These are phyloP conservation scores for Amylocystis lapponica DNA, from an alignment of 768 basidiomycete genomes.

Conservation along the genomic window DNA sequence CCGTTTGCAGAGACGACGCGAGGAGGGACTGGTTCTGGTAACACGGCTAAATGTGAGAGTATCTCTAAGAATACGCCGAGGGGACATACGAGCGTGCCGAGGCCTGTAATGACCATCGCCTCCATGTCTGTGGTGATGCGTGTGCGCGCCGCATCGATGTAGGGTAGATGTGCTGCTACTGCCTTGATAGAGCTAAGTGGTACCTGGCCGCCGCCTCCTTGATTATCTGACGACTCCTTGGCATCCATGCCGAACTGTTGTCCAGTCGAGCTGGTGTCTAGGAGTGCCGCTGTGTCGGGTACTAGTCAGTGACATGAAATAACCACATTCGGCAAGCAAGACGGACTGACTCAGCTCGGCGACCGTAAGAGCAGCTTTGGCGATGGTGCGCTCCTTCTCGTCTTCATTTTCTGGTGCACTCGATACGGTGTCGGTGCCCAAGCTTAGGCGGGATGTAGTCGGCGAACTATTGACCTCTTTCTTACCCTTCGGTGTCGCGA, in stretches of 20 bases:
- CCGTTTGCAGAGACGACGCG: slow-evolving; percentile 92
- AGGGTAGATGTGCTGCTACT: slow-evolving; percentile 62
- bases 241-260: slow-evolving; percentile 1
- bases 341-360: slow-evolving; percentile 74
- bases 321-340: background rate
- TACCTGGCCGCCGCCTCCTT: slow-evolving; percentile 7
- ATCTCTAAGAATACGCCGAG: background rate
- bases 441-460: slow-evolving; percentile 3
- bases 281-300: slow-evolving; percentile 4
- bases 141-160: slow-evolving; percentile 64
- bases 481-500: slow-evolving; percentile 4
- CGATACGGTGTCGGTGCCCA: slow-evolving; percentile 15
- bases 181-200: slow-evolving; percentile 71
- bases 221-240: background rate
- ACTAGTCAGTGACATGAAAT: background rate
- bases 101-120: slow-evolving; percentile 76
- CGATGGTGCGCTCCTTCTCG: slow-evolving; percentile 80
- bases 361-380: slow-evolving; percentile 91
- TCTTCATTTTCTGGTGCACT: slow-evolving; percentile 52
- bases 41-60: background rate
- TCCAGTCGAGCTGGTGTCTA: slow-evolving; percentile 1
- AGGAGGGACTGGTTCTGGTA: slow-evolving; percentile 82
- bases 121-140: slow-evolving; percentile 87
- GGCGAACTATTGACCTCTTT: slow-evolving; percentile 9
- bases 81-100: slow-evolving; percentile 63